Base-by-base conservation (phyloP, 1,284 basidiomycete species). In the Ceratobasidium sp. region DNA sequence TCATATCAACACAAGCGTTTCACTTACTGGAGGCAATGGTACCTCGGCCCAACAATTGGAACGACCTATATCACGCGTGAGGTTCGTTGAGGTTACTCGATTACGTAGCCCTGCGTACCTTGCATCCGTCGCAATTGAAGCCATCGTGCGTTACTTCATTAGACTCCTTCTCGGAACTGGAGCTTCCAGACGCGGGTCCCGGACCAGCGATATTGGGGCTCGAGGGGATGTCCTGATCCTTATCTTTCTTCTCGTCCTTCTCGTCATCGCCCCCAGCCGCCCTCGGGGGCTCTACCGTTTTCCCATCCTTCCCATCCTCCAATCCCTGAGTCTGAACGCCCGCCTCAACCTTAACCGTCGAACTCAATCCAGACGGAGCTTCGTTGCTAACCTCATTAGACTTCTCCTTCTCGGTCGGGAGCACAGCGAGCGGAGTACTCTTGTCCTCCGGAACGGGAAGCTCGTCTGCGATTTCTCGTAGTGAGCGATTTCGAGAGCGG, bases 1-100 rank as follows among this genome's bases (percentile, higher is more conserved):
- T n/a, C n/a, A 36, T 5, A 45, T 33, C 24, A 7, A 19, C 5
- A 24, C 5, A 24, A 29, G 29, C 17, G 1, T 8, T n/a, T n/a
- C 19, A 45, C 73, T 41, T 71, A 74, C 73, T 50, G 56, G 17
- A 71, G 33, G 48, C 76, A 76, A 11, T 69, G 53, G 59, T 72
- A 75, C 24, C 64, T 53, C 5, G 50, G 53, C 14, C 76, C 76
- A 15, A 54, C 45, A 41, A 75, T 76, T n/a, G 65, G 74, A 15
- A 22, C 45, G 3, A 22, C 7, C 31, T 53, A 36, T 11, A 24
- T 36, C 22, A 47, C 36, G 57, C 54, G 53, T n/a, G 17, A 74
- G n/a, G 15, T 6, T n/a, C n/a, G n/a, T n/a, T n/a, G n/a, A n/a
- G n/a, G n/a, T n/a, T n/a, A n/a, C n/a, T n/a, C n/a, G n/a, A n/a